phyloP scores from a whole-genome alignment of 495 filamentous ascomycete genomes.

The Pyrenopolyporus hunteri region DNA sequence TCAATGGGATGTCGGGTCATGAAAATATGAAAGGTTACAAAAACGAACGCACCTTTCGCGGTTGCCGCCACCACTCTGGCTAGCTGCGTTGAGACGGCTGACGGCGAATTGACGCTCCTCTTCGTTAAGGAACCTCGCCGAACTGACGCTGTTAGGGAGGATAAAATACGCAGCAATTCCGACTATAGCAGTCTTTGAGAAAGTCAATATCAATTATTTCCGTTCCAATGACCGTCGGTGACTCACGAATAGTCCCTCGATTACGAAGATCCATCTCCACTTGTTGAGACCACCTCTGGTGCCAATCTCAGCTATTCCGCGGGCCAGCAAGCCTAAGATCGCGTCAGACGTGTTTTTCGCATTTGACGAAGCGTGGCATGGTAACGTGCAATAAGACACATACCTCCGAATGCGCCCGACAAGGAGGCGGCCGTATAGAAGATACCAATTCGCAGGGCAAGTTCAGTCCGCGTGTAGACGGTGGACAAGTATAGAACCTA shows the following conservation, averaged over 20 bases:
- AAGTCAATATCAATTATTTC: not conserved
- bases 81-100: constrained; percentile 46
- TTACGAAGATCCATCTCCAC: constrained; percentile 62
- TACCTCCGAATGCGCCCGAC: constrained; percentile 63
- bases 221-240: not conserved
- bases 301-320: constrained; percentile 50
- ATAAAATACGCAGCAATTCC: constrained; percentile 60
- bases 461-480: constrained; percentile 55
- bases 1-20: constrained; percentile 21
- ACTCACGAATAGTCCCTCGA: constrained; percentile 56
- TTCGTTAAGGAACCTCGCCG: constrained; percentile 57
- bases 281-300: constrained; percentile 48
- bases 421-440: constrained; percentile 61
- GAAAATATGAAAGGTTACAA: not conserved
- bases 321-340: constrained; percentile 52
- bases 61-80: constrained; percentile 31
- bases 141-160: constrained; percentile 63
- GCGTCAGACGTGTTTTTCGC: constrained; percentile 2
- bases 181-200: constrained; percentile 55
- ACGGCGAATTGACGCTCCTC: constrained; percentile 53
- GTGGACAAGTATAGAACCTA: constrained; percentile 57
- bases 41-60: constrained; percentile 38
- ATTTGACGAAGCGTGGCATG: not conserved
- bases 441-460: constrained; percentile 59
- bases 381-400: constrained; percentile 17